Conservation (phyloP, 371 early-diverging fungal species). For the Syncephalastrum sp. region DNA sequence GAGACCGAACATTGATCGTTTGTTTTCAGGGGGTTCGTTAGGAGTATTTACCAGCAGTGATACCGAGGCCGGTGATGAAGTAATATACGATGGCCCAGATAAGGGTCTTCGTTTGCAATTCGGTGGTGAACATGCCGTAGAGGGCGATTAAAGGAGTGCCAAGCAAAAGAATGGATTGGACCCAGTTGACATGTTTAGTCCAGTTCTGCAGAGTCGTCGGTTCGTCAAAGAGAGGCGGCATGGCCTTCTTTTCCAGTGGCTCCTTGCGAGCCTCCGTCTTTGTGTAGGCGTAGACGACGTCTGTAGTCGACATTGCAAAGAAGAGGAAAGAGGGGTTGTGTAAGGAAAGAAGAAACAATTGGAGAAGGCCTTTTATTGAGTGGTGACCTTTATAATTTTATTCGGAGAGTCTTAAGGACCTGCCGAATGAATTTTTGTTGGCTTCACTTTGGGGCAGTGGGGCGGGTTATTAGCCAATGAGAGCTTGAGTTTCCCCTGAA, state of each 20-base stretch:
- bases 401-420: too few relatives aligned
- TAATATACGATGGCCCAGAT: conserved; percentile 79
- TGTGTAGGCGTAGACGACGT: conserved; percentile 34
- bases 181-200: conserved; percentile 77
- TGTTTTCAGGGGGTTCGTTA: background rate
- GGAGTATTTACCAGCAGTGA: conserved; percentile 76
- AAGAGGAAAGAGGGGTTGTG: conserved; percentile 6
- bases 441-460: too few relatives aligned
- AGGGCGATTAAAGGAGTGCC: conserved; percentile 79
- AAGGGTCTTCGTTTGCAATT: conserved; percentile 67
- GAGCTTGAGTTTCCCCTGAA: conserved; percentile 1
- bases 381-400: too few relatives aligned
- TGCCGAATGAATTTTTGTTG: too few relatives aligned
- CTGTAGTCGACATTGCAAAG: conserved; percentile 21
- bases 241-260: conserved; percentile 36
- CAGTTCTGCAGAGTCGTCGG: conserved; percentile 51
- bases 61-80: conserved; percentile 84
- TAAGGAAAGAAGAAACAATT: conserved; percentile 8
- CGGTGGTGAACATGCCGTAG: conserved; percentile 75
- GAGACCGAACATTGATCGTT: background rate
- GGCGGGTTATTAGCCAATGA: conserved; percentile 1
- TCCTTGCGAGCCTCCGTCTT: conserved; percentile 47
- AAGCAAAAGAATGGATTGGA: conserved; percentile 69
- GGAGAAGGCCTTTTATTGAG: too few relatives aligned
- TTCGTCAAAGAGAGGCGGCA: conserved; percentile 57